These are phyloP conservation scores for Eucalyptus sp. DNA, from an alignment of 345 rosid species.

Conservation along the genomic window DNA sequence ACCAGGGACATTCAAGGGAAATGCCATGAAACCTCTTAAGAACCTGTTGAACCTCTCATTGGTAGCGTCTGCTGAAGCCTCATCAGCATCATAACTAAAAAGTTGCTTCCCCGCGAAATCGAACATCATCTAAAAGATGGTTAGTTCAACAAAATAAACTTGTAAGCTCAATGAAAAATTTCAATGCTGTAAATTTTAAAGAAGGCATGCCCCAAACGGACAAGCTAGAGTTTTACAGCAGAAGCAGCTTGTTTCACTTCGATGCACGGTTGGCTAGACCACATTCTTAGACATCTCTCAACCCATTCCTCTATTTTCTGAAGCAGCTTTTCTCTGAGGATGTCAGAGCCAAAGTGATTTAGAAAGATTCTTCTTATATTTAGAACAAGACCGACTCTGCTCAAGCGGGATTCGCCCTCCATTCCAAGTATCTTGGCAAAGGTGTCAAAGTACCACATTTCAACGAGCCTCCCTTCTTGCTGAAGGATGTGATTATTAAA, in stretches of 20 bases:
- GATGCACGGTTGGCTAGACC: constrained; percentile 3
- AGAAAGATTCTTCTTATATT: background rate
- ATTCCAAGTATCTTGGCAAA: background rate
- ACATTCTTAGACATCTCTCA: background rate
- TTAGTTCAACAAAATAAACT: background rate
- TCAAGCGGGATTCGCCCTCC: background rate
- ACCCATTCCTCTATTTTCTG: background rate
- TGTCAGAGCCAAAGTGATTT: constrained; percentile 5
- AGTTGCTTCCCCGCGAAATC: background rate
- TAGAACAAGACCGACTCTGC: background rate
- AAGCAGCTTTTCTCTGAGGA: constrained; percentile 3
- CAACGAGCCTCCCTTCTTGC: constrained; percentile 1
- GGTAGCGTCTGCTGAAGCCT: background rate
- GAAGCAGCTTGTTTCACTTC: constrained; percentile 1
- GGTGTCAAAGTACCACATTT: constrained; percentile 5
- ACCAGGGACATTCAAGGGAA: constrained; percentile 22
- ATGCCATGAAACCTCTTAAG: background rate
- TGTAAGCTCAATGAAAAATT: background rate
- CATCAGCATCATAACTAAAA: constrained; percentile 1
- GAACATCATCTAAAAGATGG: background rate
- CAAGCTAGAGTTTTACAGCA: background rate
- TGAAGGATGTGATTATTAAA: constrained; percentile 1
- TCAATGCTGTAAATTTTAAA: background rate
- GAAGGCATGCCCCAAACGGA: background rate
- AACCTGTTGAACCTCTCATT: background rate